phyloP scores from a whole-genome alignment of 148 eudicot species.

The Cornus kousa region DNA sequence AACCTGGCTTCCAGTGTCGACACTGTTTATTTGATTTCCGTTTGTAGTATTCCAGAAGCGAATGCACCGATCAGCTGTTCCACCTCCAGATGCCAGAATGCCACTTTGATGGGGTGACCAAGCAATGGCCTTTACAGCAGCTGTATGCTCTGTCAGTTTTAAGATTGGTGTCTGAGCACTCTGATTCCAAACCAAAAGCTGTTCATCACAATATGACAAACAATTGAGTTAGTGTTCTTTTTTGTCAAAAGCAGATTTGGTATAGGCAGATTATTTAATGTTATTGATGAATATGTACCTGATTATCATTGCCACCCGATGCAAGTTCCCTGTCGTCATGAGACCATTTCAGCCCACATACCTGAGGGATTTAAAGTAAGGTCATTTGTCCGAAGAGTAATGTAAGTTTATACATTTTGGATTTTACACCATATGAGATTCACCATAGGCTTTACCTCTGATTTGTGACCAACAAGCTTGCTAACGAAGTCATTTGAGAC shows the following conservation, averaged over 20 bases:
- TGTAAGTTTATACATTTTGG: neutral
- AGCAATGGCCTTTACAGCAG: constrained; percentile 95
- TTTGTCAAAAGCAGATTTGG: neutral
- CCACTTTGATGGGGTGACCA: constrained; percentile 97
- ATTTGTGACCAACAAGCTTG: constrained; percentile 94
- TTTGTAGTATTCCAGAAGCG: constrained; percentile 94
- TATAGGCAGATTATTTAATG: neutral
- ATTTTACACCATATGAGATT: neutral
- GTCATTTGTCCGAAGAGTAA: neutral
- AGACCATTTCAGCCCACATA: constrained; percentile 98
- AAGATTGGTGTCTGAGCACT: constrained; percentile 74
- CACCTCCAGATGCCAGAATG: constrained; percentile 94
- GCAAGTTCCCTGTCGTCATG: constrained; percentile 98
- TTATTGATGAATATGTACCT: constrained; percentile 39
- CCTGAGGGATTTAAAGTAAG: constrained; percentile 34
- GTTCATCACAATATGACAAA: constrained; percentile 14
- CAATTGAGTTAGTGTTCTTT: neutral
- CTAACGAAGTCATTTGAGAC: constrained; percentile 76
- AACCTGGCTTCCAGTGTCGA: constrained; percentile 98
- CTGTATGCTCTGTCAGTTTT: constrained; percentile 84
- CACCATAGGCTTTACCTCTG: constrained; percentile 55
- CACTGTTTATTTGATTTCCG: constrained; percentile 75
- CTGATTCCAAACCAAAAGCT: constrained; percentile 96
- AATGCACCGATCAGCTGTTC: constrained; percentile 95
- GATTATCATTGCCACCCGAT: constrained; percentile 98